Percentiles rank a stretch among this genome's conserved stretches.
These are phyloP conservation scores for Brassica nigra DNA, from an alignment of 345 rosid species.

Conservation along the genomic window DNA sequence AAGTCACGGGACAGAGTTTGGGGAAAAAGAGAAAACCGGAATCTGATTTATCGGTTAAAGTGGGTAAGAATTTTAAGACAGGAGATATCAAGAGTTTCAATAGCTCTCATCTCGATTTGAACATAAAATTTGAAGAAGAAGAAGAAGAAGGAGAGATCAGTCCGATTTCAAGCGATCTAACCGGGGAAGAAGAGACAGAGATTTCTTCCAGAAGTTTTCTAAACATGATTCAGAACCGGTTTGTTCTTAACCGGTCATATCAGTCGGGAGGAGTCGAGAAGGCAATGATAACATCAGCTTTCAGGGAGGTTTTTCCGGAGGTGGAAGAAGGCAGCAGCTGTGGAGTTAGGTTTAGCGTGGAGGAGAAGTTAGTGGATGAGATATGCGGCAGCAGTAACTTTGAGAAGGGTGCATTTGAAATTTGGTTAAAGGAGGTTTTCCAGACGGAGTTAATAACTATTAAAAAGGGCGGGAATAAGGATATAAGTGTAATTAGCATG, in stretches of 20 bases:
- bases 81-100: conserved; percentile 52
- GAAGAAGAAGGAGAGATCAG: conserved; percentile 56
- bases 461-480: no score
- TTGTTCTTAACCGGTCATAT: conserved; percentile 41
- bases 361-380: conserved; percentile 38
- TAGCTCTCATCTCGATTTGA: conserved; percentile 60
- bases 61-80: conserved; percentile 40
- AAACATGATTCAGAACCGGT: conserved; percentile 55
- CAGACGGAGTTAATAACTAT: no score
- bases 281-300: conserved; percentile 45
- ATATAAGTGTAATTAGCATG: no score
- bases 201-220: conserved; percentile 43
- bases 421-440: no score
- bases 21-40: conserved; percentile 64
- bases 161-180: conserved; percentile 70
- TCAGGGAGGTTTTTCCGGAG: conserved; percentile 48
- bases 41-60: conserved; percentile 42
- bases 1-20: conserved; percentile 35
- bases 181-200: conserved; percentile 53
- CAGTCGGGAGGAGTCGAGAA: conserved; percentile 31
- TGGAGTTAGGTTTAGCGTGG: conserved; percentile 59
- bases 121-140: conserved; percentile 61
- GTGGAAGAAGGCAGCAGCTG: conserved; percentile 39
- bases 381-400: conserved; percentile 29
- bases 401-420: not conserved